Evolutionary conservation across 371 early-diverging fungal genomes (phyloP).

Genomic region (Saksenaea oblongispora): DNA sequence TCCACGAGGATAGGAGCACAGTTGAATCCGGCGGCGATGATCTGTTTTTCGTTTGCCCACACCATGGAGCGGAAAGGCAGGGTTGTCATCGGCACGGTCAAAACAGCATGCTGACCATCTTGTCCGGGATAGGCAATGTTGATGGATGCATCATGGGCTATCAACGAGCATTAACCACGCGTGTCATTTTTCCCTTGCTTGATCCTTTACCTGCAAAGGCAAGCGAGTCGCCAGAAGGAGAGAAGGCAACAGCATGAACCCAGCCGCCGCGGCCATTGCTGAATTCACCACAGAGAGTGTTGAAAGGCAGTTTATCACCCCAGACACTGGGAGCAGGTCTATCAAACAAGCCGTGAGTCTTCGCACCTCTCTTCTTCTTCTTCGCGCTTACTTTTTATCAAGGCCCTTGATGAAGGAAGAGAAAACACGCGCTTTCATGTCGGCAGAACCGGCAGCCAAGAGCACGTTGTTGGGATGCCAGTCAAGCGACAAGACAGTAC

Average conservation of each 20-base stretch:
- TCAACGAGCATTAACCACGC: neutral
- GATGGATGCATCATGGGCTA: conserved; percentile 81
- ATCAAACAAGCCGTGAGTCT: conserved; percentile 10
- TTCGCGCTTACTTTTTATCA: conserved; percentile 83
- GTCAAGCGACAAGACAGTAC: conserved; percentile 87
- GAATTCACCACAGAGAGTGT: conserved; percentile 91
- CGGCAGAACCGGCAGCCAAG: conserved; percentile 92
- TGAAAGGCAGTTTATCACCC: conserved; percentile 95
- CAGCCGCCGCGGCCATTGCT: conserved; percentile 82
- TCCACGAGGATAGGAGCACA: conserved; percentile 86
- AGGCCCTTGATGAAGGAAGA: conserved; percentile 95
- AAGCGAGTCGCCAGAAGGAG: conserved; percentile 88
- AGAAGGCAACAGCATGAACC: conserved; percentile 93
- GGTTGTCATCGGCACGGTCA: conserved; percentile 61
- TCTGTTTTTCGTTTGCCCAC: conserved; percentile 76
- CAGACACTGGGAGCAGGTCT: conserved; percentile 79
- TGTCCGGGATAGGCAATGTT: conserved; percentile 72
- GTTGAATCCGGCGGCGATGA: conserved; percentile 93
- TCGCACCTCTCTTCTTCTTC: neutral
- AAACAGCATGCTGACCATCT: conserved; percentile 55
- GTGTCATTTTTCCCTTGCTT: neutral
- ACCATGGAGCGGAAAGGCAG: conserved; percentile 82
- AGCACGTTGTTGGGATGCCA: conserved; percentile 98
- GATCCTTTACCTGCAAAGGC: conserved; percentile 72
- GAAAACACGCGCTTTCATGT: conserved; percentile 95